Evolutionary conservation across 2,329 filamentous ascomycete genomes (phyloP).

Genomic region (Periconia digitata): DNA sequence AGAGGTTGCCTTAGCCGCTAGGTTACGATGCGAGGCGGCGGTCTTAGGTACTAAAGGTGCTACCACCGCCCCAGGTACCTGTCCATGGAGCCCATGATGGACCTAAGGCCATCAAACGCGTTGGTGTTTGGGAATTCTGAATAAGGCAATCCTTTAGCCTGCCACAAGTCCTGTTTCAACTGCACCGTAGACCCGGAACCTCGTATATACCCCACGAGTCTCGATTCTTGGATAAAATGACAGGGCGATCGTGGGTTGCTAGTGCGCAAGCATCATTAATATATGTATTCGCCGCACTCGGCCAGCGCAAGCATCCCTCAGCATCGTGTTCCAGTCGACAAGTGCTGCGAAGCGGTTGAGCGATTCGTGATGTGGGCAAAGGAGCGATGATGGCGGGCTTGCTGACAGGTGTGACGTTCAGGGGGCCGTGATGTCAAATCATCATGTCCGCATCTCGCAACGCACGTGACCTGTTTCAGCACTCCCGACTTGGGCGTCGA

Average conservation of each 20-base stretch:
- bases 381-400: conserved; percentile 8
- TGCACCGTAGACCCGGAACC: conserved; percentile 1
- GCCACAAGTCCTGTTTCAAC: conserved; percentile 23
- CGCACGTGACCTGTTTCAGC: conserved; percentile 29
- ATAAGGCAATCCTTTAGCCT: conserved; percentile 27
- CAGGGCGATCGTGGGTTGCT: conserved; percentile 11
- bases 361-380: conserved; percentile 6
- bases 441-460: conserved; percentile 4
- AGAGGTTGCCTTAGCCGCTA: conserved; percentile 19
- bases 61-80: conserved; percentile 14
- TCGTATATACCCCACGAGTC: conserved; percentile 3
- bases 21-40: conserved; percentile 24
- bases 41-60: conserved; percentile 34
- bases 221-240: conserved; percentile 13
- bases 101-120: conserved; percentile 36
- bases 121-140: conserved; percentile 36
- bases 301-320: not conserved
- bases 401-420: conserved; percentile 16
- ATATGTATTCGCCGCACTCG: conserved; percentile 2
- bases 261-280: not conserved
- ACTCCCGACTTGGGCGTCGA: conserved; percentile 1
- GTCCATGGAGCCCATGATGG: conserved; percentile 3
- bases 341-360: not conserved
- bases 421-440: conserved; percentile 19
- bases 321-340: not conserved